Evolutionary conservation across 257 asterid species (phyloP), one percentile per base, ranked within the genome.

Genomic region (Coffea canephora): DNA sequence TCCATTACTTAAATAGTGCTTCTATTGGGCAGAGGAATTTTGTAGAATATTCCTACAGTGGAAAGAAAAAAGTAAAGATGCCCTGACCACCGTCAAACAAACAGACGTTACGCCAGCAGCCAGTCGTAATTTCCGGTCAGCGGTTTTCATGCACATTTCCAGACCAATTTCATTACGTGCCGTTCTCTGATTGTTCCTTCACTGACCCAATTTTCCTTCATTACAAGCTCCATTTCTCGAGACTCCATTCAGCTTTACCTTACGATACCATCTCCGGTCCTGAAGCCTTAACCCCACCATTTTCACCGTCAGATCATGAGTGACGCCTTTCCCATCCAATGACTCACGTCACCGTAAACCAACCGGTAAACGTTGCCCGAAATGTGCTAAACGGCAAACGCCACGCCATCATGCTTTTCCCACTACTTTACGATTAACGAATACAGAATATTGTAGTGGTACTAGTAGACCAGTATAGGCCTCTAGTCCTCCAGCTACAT

Each of bases 261-360:
- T 21, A 13, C 5, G 1, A 54, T 6, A 31, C 5, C 16, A 54
- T 15, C 4, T 1, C 12, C 12, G 4, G 5, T 12, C 6, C 31
- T 31, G 31, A 31, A 31, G 31, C 31, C 31, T 31, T 0, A 31
- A 46, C 18, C 13, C 12, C 10, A 45, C 59, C 50, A 12, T 62
- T 27, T 62, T 23, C 39, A 75, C 82, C 83, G 86, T 75, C 18
- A 11, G 86, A 83, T 81, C 3, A 6, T 41, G 36, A 31, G 31
- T 0, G 31, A 39, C 36, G 76, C 76, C 23, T 27, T 27, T 36
- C 34, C 19, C 50, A 89, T 89, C 87, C 0, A 16, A 87, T 88
- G 88, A 61, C 86, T 62, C 62, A 25, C 27, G 14, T 81, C 80
- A 74, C 76, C 65, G 12, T 2, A 54, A 73, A 78, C 69, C 54